Evolutionary conservation across 73 alveolate genomes (phyloP).

Genomic region (Paramecium biaurelia): DNA sequence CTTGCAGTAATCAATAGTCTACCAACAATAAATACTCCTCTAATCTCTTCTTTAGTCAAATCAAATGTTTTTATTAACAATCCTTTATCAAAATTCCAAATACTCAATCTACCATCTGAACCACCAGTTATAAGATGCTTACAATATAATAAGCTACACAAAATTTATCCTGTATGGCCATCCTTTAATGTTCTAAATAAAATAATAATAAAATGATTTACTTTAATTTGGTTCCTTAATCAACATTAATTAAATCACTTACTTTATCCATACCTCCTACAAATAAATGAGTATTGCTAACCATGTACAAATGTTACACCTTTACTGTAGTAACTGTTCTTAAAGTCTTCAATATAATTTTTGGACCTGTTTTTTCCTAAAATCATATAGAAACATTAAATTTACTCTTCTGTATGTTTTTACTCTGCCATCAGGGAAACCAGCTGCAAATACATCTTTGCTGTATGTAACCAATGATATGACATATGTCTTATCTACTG

Average conservation of each 20-base stretch:
- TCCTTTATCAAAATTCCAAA: slow-evolving; percentile 42
- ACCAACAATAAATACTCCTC: background rate
- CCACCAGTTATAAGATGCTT: slow-evolving; percentile 28
- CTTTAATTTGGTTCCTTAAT: background rate
- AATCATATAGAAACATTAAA: background rate
- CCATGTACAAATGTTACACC: background rate
- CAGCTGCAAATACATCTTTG: slow-evolving; percentile 46
- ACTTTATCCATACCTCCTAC: slow-evolving; percentile 12
- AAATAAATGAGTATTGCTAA: background rate
- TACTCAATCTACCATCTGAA: slow-evolving; percentile 46
- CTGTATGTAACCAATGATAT: background rate
- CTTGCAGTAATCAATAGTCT: slow-evolving; percentile 41
- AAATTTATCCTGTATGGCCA: background rate
- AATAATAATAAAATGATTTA: background rate
- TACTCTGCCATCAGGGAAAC: slow-evolving; percentile 48
- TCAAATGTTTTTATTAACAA: background rate
- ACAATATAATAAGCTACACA: background rate
- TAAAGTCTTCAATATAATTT: background rate
- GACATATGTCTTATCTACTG: slow-evolving; percentile 40
- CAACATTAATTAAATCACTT: background rate
- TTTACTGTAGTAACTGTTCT: background rate
- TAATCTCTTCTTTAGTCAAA: slow-evolving; percentile 21
- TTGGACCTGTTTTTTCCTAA: slow-evolving; percentile 21
- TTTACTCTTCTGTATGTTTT: slow-evolving; percentile 32
- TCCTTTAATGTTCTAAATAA: background rate